Percentiles rank a stretch among this genome's conserved stretches.
phyloP scores from a whole-genome alignment of 345 rosid genomes.

The Moricandia arvensis region DNA sequence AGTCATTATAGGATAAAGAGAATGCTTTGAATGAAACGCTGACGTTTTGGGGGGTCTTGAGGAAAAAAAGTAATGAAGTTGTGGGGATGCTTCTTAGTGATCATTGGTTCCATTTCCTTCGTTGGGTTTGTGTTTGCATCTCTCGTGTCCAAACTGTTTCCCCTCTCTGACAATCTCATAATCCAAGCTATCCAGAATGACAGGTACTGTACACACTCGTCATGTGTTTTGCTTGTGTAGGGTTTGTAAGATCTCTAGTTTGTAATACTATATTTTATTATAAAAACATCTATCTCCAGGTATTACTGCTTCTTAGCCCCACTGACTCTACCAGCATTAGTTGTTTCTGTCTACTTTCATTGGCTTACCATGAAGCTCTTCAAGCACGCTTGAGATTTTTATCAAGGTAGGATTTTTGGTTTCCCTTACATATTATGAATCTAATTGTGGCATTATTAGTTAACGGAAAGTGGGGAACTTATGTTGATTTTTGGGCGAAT shows the following conservation, averaged over 20 bases:
- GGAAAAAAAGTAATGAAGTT: not conserved
- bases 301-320: constrained; percentile 75
- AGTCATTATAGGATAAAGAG: too few relatives aligned
- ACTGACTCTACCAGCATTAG: constrained; percentile 65
- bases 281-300: not conserved
- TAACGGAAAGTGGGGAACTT: not conserved
- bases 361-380: not conserved
- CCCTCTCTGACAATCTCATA: not conserved
- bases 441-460: not conserved
- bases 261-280: not conserved
- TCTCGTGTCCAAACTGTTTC: not conserved
- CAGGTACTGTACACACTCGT: not conserved
- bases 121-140: not conserved
- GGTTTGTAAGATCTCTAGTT: too few relatives aligned
- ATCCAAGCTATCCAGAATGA: not conserved
- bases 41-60: too few relatives aligned
- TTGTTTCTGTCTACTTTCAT: constrained; percentile 43
- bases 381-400: not conserved
- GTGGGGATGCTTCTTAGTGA: not conserved
- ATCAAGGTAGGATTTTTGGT: not conserved
- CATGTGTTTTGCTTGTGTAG: not conserved
- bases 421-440: not conserved
- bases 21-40: too few relatives aligned
- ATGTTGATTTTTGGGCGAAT: not conserved
- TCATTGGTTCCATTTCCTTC: not conserved